phyloP scores from a whole-genome alignment of 345 rosid genomes.

The Eucalyptus sp. region DNA sequence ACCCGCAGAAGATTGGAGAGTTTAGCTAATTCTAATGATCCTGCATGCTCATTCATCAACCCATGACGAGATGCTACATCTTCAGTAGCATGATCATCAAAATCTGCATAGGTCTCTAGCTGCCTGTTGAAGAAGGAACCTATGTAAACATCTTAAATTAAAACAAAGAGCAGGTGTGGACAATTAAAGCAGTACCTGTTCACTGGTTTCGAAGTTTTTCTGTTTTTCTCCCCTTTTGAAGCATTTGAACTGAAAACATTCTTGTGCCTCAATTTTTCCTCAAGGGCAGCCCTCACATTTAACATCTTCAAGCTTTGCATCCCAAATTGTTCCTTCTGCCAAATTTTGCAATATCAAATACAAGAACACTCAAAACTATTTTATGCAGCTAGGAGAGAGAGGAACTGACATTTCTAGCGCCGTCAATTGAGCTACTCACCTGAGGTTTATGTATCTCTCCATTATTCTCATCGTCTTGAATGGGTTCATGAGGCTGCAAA shows the following conservation, averaged over 20 bases:
- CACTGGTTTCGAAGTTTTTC: slow-evolving; percentile 21
- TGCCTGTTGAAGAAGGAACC: slow-evolving; percentile 23
- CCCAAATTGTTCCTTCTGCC: no score
- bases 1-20: slow-evolving; percentile 34
- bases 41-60: slow-evolving; percentile 3
- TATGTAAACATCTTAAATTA: neutral
- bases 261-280: no score
- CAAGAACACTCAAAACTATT: neutral
- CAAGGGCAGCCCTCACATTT: no score
- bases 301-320: no score
- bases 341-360: neutral
- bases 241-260: no score
- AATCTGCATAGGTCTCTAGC: slow-evolving; percentile 73
- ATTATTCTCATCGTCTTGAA: no score
- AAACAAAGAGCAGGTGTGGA: neutral
- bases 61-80: slow-evolving; percentile 7
- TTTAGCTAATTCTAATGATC: slow-evolving; percentile 15
- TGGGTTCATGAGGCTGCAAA: no score
- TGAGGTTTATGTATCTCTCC: slow-evolving; percentile 23
- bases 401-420: neutral
- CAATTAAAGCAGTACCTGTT: slow-evolving; percentile 35
- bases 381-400: neutral
- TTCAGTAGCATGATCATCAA: slow-evolving; percentile 50
- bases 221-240: no score
- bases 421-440: slow-evolving; percentile 17